Base-by-base conservation (phyloP, 495 filamentous ascomycete species). In the Podospora sp. region DNA sequence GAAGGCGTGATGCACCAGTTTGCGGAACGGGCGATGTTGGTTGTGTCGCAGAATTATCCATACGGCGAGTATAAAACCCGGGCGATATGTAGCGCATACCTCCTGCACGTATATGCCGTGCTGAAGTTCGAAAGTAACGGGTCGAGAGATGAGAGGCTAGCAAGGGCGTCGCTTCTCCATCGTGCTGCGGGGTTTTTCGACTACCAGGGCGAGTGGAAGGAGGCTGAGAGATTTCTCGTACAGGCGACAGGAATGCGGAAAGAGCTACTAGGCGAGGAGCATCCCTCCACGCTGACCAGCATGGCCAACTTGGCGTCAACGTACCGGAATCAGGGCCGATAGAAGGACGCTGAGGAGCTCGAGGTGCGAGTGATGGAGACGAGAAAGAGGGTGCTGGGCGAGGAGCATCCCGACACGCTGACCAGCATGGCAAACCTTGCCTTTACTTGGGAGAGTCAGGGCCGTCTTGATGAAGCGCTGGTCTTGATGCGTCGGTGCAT, bases 221-320 rank as follows among this genome's bases (percentile, higher is more conserved):
- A 83, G 50, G 81, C 80, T 4, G 76, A 80, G 57, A 18, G 62
- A 50, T 66, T 84, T 11, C n/a, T 71, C 2, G 53, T 70, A 16
- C 69, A 75, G 57, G 74, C 73, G 11, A n/a, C 77, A n/a, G 71
- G 79, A 56, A 70, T 57, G 3, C 68, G 58, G 0, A 76, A 73
- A 59, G 69, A 27, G 66, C 29, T 72, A 26, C 63, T 81, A 1
- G 79, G 83, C 1, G 57, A 65, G 12, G 71, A 80, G 26, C 76
- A 84, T 75, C 76, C 77, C 22, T 3, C 66, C n/a, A 82, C 79
- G 9, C 62, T 85, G n/a, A 73, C 51, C 0, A 77, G 70, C 27
- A 81, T 83, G 69, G 61, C 20, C 29, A 80, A 82, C 65, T n/a
- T n/a, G n/a, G n/a, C n/a, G n/a, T n/a, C n/a, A n/a, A n/a, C n/a